Percentiles rank a stretch among this genome's conserved stretches.
phyloP scores from a whole-genome alignment of 78 protist species.

The slime mould (Dictyostelium discoideum) region DNA sequence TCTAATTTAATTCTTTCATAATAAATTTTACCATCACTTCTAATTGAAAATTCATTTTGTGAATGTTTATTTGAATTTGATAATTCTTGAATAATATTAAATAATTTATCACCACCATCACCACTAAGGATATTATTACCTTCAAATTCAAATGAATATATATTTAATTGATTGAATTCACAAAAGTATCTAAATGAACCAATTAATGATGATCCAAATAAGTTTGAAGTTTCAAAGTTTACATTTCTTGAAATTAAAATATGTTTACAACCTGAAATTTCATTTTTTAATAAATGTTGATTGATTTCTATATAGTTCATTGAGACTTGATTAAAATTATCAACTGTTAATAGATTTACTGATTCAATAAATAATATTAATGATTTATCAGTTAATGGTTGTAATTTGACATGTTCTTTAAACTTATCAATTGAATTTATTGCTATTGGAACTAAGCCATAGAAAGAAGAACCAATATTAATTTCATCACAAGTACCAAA shows the following conservation, averaged over 20 bases:
- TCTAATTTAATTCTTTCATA: constrained; percentile 8
- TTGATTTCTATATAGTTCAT: constrained; percentile 18
- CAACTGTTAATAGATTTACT: not conserved
- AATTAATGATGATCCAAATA: not conserved
- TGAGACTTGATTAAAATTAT: not conserved
- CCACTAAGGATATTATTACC: not conserved
- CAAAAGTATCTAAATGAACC: constrained; percentile 22
- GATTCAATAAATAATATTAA: not conserved
- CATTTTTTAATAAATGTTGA: constrained; percentile 21
- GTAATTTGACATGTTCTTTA: not conserved
- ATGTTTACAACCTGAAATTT: not conserved
- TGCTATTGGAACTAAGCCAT: not conserved
- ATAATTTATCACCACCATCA: not conserved
- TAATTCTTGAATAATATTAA: not conserved
- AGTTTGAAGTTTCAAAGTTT: not conserved
- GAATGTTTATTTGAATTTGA: not conserved
- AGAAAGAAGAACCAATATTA: not conserved
- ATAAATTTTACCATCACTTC: not conserved
- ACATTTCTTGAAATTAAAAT: not conserved
- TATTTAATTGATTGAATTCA: not conserved
- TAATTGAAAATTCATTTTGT: not conserved
- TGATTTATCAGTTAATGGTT: not conserved
- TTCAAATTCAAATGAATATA: not conserved
- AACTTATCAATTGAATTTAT: not conserved
- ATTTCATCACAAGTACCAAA: not conserved